Evolutionary conservation across 2,329 filamentous ascomycete genomes (phyloP).

Genomic region (Coniochaeta hoffmannii): DNA sequence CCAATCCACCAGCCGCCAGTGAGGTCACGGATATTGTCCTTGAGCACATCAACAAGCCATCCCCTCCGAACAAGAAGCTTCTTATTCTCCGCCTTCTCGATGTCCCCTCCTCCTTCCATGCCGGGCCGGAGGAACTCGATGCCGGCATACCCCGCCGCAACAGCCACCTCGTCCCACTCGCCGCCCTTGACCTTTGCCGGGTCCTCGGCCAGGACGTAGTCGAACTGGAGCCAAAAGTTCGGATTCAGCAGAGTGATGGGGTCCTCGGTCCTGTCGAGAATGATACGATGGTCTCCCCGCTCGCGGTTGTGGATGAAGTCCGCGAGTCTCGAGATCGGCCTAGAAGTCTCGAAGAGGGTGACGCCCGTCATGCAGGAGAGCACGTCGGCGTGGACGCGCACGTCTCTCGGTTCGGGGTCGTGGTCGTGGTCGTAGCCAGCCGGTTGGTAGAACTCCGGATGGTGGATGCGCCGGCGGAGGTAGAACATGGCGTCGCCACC

Average conservation of each 20-base stretch:
- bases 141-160: slow-evolving; percentile 51
- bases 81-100: slow-evolving; percentile 15
- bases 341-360: slow-evolving; percentile 49
- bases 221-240: slow-evolving; percentile 55
- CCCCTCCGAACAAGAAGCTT: slow-evolving; percentile 36
- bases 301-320: neutral
- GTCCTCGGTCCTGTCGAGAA: slow-evolving; percentile 59
- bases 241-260: slow-evolving; percentile 32
- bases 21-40: slow-evolving; percentile 30
- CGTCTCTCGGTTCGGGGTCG: neutral
- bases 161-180: slow-evolving; percentile 48
- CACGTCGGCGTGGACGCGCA: slow-evolving; percentile 53
- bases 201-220: slow-evolving; percentile 54
- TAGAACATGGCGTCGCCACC: slow-evolving; percentile 70
- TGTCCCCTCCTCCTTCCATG: slow-evolving; percentile 7
- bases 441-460: slow-evolving; percentile 15
- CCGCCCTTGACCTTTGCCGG: slow-evolving; percentile 36
- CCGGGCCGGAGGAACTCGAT: slow-evolving; percentile 50
- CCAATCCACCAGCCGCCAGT: slow-evolving; percentile 61
- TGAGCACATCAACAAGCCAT: slow-evolving; percentile 27
- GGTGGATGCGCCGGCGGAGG: slow-evolving; percentile 33
- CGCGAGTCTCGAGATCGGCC: neutral
- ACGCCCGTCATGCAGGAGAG: slow-evolving; percentile 65
- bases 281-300: slow-evolving; percentile 12
- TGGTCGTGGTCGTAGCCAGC: slow-evolving; percentile 22